Percentiles rank a stretch among this genome's conserved stretches.
Evolutionary conservation across 1,139 yeast genomes (phyloP).

Genomic region (Debaryomyces subglobosus): DNA sequence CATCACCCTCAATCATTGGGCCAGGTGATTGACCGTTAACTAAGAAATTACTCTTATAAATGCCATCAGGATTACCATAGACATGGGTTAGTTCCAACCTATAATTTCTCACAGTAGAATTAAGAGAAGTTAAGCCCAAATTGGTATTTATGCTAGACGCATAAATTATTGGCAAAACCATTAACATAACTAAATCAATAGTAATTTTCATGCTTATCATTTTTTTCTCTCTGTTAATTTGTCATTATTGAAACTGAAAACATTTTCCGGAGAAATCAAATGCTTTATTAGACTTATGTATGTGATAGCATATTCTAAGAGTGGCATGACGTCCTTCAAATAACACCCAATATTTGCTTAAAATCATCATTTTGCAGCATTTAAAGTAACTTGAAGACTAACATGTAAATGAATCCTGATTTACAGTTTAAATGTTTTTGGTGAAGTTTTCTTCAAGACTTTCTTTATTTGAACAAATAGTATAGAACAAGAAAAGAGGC

Average conservation of each 20-base stretch:
- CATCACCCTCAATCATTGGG: conserved; percentile 36
- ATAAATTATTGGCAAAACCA: neutral
- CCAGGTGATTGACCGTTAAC: conserved; percentile 41
- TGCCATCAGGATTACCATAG: conserved; percentile 22
- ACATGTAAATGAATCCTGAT: neutral
- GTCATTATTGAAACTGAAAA: neutral
- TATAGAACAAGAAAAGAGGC: neutral
- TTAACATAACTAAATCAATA: neutral
- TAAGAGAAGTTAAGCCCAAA: neutral
- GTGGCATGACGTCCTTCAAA: neutral
- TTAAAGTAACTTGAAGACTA: neutral
- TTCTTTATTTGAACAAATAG: neutral
- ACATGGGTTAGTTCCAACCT: conserved; percentile 17
- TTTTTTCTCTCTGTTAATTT: neutral
- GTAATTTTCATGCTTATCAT: neutral
- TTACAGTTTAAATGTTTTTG: neutral
- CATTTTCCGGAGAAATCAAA: neutral
- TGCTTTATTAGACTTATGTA: conserved; percentile 4
- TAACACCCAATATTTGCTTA: neutral
- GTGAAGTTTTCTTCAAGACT: neutral
- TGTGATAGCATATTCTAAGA: neutral
- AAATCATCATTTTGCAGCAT: neutral
- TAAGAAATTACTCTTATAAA: conserved; percentile 13
- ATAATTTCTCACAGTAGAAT: conserved; percentile 12
- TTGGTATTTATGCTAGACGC: neutral